Conservation (phyloP, 78 protist species). For the Emiliania huxleyi region DNA sequence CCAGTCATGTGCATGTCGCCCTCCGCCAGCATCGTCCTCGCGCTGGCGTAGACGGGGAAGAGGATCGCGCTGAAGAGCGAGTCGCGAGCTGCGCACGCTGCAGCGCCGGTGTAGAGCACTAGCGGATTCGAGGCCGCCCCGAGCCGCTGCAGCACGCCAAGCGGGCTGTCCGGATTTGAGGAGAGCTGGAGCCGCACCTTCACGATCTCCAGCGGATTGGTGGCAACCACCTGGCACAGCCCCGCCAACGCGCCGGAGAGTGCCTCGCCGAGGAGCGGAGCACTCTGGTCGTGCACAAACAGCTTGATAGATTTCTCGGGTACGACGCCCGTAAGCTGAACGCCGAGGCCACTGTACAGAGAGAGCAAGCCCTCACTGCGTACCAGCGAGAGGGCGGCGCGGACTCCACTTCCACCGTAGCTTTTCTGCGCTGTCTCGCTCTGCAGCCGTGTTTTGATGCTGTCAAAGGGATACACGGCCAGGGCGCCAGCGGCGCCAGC, state of each 20-base stretch:
- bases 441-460: not conserved
- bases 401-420: not conserved
- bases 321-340: not conserved
- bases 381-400: not conserved
- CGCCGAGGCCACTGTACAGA: not conserved
- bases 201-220: constrained; percentile 16
- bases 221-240: constrained; percentile 8
- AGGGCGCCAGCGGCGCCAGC: not conserved
- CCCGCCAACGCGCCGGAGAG: not conserved
- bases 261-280: not conserved
- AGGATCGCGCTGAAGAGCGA: not conserved
- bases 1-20: not conserved
- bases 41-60: not conserved
- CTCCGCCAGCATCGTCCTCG: not conserved
- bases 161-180: too few species aligned
- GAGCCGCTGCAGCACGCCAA: not conserved
- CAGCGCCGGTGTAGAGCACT: not conserved
- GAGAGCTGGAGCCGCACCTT: constrained; percentile 3
- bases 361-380: too few species aligned
- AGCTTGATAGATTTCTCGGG: constrained; percentile 26
- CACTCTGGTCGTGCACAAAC: not conserved
- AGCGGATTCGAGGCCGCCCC: not conserved
- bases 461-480: not conserved
- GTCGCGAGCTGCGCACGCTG: not conserved
- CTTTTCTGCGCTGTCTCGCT: not conserved